Conservation (phyloP, 345 rosid species). For the Lagerstroemia speciosa region DNA sequence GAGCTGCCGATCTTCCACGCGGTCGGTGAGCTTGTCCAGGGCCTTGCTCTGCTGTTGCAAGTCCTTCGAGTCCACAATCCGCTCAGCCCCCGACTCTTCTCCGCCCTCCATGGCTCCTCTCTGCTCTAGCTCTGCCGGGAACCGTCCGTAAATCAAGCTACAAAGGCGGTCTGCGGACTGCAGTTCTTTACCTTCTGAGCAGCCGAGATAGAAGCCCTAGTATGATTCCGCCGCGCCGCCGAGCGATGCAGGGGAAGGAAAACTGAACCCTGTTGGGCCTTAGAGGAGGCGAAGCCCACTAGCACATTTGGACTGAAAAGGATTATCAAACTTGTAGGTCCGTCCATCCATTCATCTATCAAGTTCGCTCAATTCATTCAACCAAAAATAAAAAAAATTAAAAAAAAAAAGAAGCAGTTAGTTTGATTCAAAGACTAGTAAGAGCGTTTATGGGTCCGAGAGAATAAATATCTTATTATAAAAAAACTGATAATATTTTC, state of each 20-base stretch:
- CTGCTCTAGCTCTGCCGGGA: neutral
- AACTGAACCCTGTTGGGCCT: neutral
- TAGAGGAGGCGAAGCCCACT: neutral
- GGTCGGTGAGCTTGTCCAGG: conserved; percentile 94
- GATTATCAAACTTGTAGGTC: neutral
- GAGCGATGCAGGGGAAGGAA: neutral
- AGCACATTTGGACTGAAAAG: neutral
- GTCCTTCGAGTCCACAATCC: conserved; percentile 73
- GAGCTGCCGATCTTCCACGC: conserved; percentile 97
- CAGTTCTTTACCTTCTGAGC: neutral
- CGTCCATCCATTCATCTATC: too few species aligned
- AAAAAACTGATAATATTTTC: too few species aligned
- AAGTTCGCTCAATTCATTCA: too few species aligned
- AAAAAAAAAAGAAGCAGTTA: too few species aligned
- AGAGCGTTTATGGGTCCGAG: too few species aligned
- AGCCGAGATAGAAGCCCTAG: neutral
- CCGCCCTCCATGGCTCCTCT: conserved; percentile 50
- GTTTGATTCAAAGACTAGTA: too few species aligned
- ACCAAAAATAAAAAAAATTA: too few species aligned
- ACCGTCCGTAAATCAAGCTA: neutral
- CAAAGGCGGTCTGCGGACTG: neutral
- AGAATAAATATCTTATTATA: too few species aligned
- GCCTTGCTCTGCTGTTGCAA: conserved; percentile 97
- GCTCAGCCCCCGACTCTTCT: conserved; percentile 59
- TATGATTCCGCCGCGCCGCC: neutral